Percentiles rank a stretch among this genome's conserved stretches.
These are phyloP conservation scores for Dactylella cylindrospora DNA, from an alignment of 2,329 filamentous ascomycete species.

Conservation along the genomic window DNA sequence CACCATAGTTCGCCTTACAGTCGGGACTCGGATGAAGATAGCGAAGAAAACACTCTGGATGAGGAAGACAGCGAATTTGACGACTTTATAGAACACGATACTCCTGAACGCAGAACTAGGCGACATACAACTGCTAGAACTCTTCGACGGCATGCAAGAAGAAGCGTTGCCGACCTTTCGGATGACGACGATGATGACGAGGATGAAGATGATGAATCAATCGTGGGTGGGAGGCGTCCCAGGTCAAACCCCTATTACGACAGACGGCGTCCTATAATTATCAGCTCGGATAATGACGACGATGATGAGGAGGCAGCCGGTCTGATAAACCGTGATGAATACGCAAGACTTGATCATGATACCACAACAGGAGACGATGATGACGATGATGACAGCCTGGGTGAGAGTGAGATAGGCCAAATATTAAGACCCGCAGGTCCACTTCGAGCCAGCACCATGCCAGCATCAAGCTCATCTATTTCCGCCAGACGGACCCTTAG, in stretches of 20 bases:
- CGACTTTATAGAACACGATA: constrained; percentile 48
- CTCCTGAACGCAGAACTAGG: constrained; percentile 44
- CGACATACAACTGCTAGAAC: constrained; percentile 31
- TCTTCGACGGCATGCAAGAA: constrained; percentile 16
- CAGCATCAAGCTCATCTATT: constrained; percentile 1
- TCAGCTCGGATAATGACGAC: constrained; percentile 46
- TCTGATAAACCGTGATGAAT: constrained; percentile 41
- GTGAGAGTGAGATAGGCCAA: constrained; percentile 28
- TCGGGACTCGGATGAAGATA: constrained; percentile 45
- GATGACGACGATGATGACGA: constrained; percentile 46
- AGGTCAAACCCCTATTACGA: constrained; percentile 32
- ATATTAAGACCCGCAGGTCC: constrained; percentile 29
- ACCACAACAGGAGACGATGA: constrained; percentile 48
- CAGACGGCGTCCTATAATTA: constrained; percentile 34
- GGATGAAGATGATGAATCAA: constrained; percentile 46
- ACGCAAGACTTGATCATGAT: constrained; percentile 46
- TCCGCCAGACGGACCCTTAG: constrained; percentile 4
- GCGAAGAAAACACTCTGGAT: constrained; percentile 41
- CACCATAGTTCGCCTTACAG: constrained; percentile 33
- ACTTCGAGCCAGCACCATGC: constrained; percentile 33
- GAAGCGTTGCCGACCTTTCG: constrained; percentile 34
- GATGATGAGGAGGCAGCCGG: constrained; percentile 45
- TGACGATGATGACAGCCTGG: constrained; percentile 45
- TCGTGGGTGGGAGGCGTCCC: constrained; percentile 43
- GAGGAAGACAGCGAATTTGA: constrained; percentile 43